These are phyloP conservation scores for Sorghum bicolor DNA, from an alignment of 176 grass and related monocot species.

Conservation along the genomic window Sorghum_bicolor_NCBIv3 NC_012871.2:71988501-71989000, in stretches of 20 bases:
- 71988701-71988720: conserved; percentile 1
- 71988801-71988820: conserved; percentile 30
- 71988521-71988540: neutral
- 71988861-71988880: conserved; percentile 19
- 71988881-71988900: neutral
- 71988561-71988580: neutral
- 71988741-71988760: conserved; percentile 19
- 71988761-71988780: neutral
- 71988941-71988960: neutral
- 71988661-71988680: conserved; percentile 20
- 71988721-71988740: neutral
- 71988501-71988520: too few relatives aligned
- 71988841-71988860: neutral
- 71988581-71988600: neutral
- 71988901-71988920: neutral
- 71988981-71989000: neutral
- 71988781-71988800: neutral
- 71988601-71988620: neutral
- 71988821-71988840: neutral
- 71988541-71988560: neutral
- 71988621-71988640: neutral
- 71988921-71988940: neutral
- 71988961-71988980: neutral
- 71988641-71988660: neutral
- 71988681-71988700: neutral